Conservation (phyloP, 441 rosid species). For the Adansonia madagascariensis region DNA sequence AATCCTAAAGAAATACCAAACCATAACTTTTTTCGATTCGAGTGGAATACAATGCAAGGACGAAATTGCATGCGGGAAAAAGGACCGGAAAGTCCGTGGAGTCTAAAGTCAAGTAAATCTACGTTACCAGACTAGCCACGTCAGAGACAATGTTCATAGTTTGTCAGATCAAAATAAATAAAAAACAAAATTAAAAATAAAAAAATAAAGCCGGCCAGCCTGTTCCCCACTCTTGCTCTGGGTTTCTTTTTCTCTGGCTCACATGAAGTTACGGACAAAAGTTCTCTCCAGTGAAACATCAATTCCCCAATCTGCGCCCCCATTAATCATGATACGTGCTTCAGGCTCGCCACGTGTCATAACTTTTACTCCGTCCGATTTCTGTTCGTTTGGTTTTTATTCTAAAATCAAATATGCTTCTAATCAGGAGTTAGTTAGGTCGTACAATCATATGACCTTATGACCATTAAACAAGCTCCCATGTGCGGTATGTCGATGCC, state of each 20-base stretch:
- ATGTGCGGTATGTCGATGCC: too few species aligned
- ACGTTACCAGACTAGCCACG: slow-evolving; percentile 17
- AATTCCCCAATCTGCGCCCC: background rate
- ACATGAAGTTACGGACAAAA: slow-evolving; percentile 24
- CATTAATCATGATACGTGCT: background rate
- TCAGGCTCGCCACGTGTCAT: background rate
- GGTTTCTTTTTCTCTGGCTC: background rate
- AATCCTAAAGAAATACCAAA: too few species aligned
- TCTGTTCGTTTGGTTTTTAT: too few species aligned
- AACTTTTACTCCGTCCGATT: too few species aligned
- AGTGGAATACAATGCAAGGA: background rate
- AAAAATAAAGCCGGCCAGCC: slow-evolving; percentile 34
- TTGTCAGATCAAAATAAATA: background rate
- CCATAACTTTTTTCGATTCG: too few species aligned
- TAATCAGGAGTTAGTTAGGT: too few species aligned
- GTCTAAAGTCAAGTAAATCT: background rate
- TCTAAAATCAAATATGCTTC: too few species aligned
- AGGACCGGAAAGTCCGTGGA: background rate
- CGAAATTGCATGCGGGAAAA: slow-evolving; percentile 11
- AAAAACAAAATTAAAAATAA: background rate
- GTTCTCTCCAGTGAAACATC: background rate
- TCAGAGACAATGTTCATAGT: background rate
- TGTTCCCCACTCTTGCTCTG: slow-evolving; percentile 36
- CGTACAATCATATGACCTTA: too few species aligned
- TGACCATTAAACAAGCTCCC: too few species aligned